These are phyloP conservation scores for Parachaetomium inaequale DNA, from an alignment of 495 filamentous ascomycete genomes.

Conservation along the genomic window DNA sequence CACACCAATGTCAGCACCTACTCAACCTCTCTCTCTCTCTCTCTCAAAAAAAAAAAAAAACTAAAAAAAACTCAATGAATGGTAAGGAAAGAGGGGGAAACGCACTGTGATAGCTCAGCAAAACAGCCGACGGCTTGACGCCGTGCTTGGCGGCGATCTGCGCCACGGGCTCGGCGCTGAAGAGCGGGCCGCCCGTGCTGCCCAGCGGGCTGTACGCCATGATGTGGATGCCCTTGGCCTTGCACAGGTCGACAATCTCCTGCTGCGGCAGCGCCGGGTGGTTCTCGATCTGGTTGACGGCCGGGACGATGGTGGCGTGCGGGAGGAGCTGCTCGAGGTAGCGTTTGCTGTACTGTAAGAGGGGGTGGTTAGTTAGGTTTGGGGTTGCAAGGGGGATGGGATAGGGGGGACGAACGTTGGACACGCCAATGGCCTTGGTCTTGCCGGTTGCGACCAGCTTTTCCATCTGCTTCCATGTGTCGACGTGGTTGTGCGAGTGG, in stretches of 20 bases:
- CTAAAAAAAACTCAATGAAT: not conserved
- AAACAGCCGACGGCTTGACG: slow-evolving; percentile 57
- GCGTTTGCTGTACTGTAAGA: slow-evolving; percentile 56
- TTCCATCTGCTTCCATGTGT: slow-evolving; percentile 81
- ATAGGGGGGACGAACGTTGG: slow-evolving; percentile 47
- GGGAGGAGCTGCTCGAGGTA: slow-evolving; percentile 72
- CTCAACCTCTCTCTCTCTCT: not conserved
- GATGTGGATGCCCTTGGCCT: slow-evolving; percentile 67
- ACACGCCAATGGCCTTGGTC: slow-evolving; percentile 73
- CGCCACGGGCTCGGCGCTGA: slow-evolving; percentile 63
- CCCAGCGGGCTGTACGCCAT: slow-evolving; percentile 75
- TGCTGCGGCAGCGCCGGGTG: slow-evolving; percentile 81
- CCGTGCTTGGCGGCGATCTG: slow-evolving; percentile 67
- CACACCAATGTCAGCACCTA: slow-evolving; percentile 4
- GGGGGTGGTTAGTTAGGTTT: not conserved
- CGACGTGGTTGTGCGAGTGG: slow-evolving; percentile 59
- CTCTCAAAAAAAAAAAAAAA: not conserved
- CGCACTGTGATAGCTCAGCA: slow-evolving; percentile 74
- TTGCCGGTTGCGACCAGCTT: slow-evolving; percentile 64
- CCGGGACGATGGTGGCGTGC: slow-evolving; percentile 62
- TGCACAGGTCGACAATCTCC: slow-evolving; percentile 76
- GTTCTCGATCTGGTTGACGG: slow-evolving; percentile 92
- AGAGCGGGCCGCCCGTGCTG: slow-evolving; percentile 70
- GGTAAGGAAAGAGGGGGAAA: slow-evolving; percentile 6
- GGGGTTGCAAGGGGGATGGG: not conserved